Conservation (phyloP, 164 flowering plant genomes). For the Akebia trifoliata region DNA sequence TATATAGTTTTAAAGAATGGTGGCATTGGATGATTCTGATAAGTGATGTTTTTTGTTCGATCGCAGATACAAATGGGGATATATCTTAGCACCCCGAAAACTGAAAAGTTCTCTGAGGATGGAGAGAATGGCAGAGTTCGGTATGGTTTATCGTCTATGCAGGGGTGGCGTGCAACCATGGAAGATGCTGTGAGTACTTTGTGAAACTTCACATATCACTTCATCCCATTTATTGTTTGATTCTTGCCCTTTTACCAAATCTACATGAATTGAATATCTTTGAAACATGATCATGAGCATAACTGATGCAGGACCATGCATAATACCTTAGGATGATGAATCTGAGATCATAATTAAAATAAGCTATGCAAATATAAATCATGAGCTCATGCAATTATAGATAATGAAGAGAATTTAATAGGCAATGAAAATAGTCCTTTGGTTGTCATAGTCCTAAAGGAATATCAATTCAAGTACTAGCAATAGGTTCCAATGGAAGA, state of each 20-base stretch:
- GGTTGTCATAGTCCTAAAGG: too few relatives aligned
- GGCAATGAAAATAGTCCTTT: too few relatives aligned
- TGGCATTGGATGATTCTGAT: neutral
- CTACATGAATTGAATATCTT: neutral
- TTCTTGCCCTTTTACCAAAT: neutral
- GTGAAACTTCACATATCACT: neutral
- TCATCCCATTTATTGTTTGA: neutral
- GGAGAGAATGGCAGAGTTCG: constrained; percentile 51
- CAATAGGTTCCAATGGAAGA: too few relatives aligned
- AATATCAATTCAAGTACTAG: too few relatives aligned
- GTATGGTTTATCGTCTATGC: constrained; percentile 81
- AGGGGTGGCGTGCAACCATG: constrained; percentile 86
- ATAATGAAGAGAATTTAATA: too few relatives aligned
- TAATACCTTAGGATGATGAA: too few relatives aligned
- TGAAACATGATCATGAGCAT: neutral
- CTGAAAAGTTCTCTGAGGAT: constrained; percentile 74
- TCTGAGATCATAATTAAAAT: too few relatives aligned
- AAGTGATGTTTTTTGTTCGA: neutral
- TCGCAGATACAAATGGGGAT: constrained; percentile 52
- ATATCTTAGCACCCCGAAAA: constrained; percentile 73
- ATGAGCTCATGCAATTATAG: too few relatives aligned
- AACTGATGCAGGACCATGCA: too few relatives aligned
- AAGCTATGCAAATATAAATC: too few relatives aligned
- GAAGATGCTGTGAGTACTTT: constrained; percentile 79
- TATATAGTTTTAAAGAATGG: too few relatives aligned